A percentile compares a stretch with the other conserved stretches of the same genome.
phyloP scores from a whole-genome alignment of 2,329 filamentous ascomycete species.

The Zymoseptoria passerinii region DNA sequence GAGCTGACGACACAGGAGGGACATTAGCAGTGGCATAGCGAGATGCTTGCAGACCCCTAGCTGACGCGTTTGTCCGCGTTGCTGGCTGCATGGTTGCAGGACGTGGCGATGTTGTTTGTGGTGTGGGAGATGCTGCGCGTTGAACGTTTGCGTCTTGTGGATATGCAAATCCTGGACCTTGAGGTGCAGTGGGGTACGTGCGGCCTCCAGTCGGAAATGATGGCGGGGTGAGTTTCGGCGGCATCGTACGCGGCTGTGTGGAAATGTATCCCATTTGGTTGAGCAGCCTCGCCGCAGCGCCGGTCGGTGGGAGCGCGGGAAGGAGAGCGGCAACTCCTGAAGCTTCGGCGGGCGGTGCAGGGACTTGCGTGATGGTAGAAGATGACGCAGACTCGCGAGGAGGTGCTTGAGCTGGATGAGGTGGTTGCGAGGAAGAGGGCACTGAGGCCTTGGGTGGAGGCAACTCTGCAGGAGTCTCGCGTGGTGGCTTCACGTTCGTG shows the following conservation, averaged over 20 bases:
- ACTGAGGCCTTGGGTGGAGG: not conserved
- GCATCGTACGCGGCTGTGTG: not conserved
- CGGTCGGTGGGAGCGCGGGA: not conserved
- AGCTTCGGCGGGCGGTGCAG: not conserved
- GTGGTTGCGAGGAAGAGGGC: not conserved
- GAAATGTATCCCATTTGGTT: not conserved
- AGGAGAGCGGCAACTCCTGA: not conserved
- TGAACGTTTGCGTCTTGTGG: not conserved
- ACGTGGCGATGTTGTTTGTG: not conserved
- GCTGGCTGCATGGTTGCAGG: not conserved
- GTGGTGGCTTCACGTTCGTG: not conserved
- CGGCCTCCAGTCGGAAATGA: not conserved
- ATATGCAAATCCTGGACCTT: not conserved
- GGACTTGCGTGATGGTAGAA: not conserved
- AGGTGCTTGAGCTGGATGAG: not conserved
- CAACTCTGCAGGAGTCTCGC: not conserved
- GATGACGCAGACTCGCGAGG: not conserved
- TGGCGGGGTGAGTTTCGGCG: not conserved
- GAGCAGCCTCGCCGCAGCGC: not conserved
- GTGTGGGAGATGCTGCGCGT: not conserved
- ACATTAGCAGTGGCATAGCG: not conserved
- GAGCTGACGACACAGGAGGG: not conserved
- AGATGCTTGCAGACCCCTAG: not conserved
- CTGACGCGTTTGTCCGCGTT: not conserved
- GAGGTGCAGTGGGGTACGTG: not conserved